Percentiles rank a stretch among this genome's conserved stretches.
phyloP scores from a whole-genome alignment of 257 asterid species.

The Schizonepeta tenuifolia region DNA sequence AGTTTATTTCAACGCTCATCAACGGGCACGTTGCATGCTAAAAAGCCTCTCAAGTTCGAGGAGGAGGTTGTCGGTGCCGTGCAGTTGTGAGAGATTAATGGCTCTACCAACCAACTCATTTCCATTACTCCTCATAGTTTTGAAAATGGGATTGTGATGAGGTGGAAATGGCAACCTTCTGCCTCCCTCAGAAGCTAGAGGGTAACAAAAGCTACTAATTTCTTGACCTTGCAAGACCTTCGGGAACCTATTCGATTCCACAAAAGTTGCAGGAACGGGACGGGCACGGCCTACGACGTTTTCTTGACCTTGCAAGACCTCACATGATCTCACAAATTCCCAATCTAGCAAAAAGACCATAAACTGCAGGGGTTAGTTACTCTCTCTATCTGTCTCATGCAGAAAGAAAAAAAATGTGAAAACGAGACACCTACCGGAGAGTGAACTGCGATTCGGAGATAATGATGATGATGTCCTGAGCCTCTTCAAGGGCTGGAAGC shows the following conservation, averaged over 20 bases:
- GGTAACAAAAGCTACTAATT: conserved; percentile 72
- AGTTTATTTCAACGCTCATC: background rate
- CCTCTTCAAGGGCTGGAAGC: conserved; percentile 67
- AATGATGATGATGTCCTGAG: conserved; percentile 42
- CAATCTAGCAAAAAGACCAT: background rate
- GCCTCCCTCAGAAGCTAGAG: conserved; percentile 79
- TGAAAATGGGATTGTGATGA: background rate
- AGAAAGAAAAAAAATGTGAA: background rate
- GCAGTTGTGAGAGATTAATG: conserved; percentile 65
- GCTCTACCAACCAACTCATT: conserved; percentile 50
- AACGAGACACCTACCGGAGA: conserved; percentile 44
- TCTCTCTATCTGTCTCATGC: background rate
- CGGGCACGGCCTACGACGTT: conserved; percentile 40
- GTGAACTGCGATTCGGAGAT: conserved; percentile 30
- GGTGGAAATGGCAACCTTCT: conserved; percentile 52
- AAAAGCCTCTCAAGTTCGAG: conserved; percentile 71
- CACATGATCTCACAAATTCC: conserved; percentile 71
- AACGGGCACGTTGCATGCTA: conserved; percentile 37
- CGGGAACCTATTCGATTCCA: conserved; percentile 83
- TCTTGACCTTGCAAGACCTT: conserved; percentile 99
- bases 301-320: conserved; percentile 99
- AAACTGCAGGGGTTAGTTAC: background rate
- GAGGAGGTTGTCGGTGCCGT: conserved; percentile 56
- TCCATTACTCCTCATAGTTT: conserved; percentile 8
- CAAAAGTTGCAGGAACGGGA: conserved; percentile 47